Evolutionary conservation across 495 filamentous ascomycete genomes (phyloP).

Genomic region (Aspergillus cavernicola): DNA sequence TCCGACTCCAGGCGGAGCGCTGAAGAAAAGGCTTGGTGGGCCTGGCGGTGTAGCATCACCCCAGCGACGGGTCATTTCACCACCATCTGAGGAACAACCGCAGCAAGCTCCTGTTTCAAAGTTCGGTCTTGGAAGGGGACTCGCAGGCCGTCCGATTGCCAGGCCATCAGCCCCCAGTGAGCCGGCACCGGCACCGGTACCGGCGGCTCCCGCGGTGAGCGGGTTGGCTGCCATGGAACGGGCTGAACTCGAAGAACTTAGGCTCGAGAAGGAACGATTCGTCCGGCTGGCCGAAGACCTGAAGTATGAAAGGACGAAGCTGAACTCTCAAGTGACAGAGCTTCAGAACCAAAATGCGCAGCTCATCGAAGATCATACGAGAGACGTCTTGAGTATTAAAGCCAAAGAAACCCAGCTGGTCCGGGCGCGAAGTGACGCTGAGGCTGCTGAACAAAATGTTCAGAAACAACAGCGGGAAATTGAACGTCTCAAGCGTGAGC

Average conservation of each 20-base stretch:
- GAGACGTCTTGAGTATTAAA: slow-evolving; percentile 92
- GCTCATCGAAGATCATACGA: slow-evolving; percentile 94
- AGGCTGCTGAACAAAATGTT: slow-evolving; percentile 79
- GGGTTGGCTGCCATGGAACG: slow-evolving; percentile 70
- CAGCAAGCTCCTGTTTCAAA: slow-evolving; percentile 58
- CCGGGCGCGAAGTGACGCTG: slow-evolving; percentile 81
- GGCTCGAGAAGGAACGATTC: slow-evolving; percentile 74
- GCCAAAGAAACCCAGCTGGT: slow-evolving; percentile 98
- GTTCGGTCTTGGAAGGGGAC: slow-evolving; percentile 66
- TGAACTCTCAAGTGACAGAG: slow-evolving; percentile 77
- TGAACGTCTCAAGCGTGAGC: slow-evolving; percentile 84
- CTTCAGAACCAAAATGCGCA: slow-evolving; percentile 94
- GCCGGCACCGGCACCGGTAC: slow-evolving; percentile 32
- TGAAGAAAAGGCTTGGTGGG: slow-evolving; percentile 66
- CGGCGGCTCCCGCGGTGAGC: slow-evolving; percentile 47
- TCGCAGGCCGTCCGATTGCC: slow-evolving; percentile 82
- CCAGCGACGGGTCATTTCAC: slow-evolving; percentile 52
- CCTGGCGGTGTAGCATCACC: slow-evolving; percentile 62
- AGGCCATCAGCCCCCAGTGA: slow-evolving; percentile 58
- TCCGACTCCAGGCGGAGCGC: slow-evolving; percentile 53
- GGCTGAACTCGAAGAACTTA: slow-evolving; percentile 85
- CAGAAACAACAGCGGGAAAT: slow-evolving; percentile 83
- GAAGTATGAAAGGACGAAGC: slow-evolving; percentile 66
- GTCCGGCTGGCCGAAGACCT: slow-evolving; percentile 69
- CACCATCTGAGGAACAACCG: slow-evolving; percentile 54